phyloP scores from a whole-genome alignment of 805 yeast genomes.

The Spathaspora passalidarum region DNA sequence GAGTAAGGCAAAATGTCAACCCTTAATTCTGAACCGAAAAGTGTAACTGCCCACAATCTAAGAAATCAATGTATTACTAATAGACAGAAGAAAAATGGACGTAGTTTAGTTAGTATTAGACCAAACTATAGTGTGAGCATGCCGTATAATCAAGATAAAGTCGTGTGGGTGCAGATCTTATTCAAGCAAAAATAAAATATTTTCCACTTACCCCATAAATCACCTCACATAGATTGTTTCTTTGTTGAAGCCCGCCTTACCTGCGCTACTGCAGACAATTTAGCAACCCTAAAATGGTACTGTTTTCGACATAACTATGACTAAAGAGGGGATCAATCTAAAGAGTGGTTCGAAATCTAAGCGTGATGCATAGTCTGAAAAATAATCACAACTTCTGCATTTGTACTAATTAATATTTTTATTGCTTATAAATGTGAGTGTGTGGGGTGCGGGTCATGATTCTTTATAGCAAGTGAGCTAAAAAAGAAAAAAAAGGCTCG shows the following conservation, averaged over 20 bases:
- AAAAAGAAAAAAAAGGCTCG: not conserved
- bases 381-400: not conserved
- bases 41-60: too few species aligned
- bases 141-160: too few species aligned
- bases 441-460: not conserved
- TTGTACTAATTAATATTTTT: not conserved
- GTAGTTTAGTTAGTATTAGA: too few species aligned
- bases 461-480: not conserved
- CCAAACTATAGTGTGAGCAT: too few species aligned
- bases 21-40: not conserved
- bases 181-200: not conserved
- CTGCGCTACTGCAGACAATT: too few species aligned
- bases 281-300: too few species aligned
- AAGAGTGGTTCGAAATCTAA: not conserved
- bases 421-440: not conserved
- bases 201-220: not conserved
- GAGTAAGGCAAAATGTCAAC: not conserved
- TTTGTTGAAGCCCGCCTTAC: not conserved
- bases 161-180: not conserved
- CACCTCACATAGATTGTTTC: not conserved
- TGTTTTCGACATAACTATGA: too few species aligned
- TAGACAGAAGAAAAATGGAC: too few species aligned
- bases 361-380: conserved; percentile 1
- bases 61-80: too few species aligned
- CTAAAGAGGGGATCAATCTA: not conserved